Conservation (phyloP, 257 asterid genomes). For the Datura wrightii region DNA sequence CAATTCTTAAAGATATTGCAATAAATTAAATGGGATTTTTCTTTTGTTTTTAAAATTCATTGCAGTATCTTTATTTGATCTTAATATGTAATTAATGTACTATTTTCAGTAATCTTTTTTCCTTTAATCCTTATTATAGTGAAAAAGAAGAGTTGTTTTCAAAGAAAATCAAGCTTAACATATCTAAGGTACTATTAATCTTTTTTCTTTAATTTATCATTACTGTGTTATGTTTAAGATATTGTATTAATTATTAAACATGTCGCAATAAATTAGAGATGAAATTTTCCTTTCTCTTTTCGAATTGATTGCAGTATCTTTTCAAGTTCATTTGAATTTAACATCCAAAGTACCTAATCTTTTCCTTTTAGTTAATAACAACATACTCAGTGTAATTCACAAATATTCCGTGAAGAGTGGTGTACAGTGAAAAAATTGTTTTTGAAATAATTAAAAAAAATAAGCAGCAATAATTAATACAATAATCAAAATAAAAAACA, state of each 20-base stretch:
- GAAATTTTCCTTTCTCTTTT: not conserved
- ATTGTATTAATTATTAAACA: not conserved
- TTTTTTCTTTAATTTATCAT: not conserved
- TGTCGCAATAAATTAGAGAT: not conserved
- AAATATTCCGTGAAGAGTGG: no score
- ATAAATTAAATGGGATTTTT: no score
- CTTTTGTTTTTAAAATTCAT: not conserved
- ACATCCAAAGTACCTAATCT: not conserved
- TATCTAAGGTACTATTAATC: not conserved
- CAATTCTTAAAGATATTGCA: no score
- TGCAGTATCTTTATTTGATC: not conserved
- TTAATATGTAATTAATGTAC: not conserved
- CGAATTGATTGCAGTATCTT: not conserved
- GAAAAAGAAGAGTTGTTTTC: not conserved
- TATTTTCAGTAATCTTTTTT: not conserved
- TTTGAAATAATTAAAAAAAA: no score
- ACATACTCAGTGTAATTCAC: no score
- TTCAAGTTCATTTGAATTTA: not conserved
- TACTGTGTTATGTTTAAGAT: not conserved
- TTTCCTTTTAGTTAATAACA: not conserved
- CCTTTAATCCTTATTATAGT: not conserved
- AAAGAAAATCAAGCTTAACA: no score
- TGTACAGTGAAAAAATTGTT: no score
- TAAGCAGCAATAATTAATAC: no score
- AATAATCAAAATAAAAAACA: no score